A percentile compares a stretch with the other conserved stretches of the same genome.
Evolutionary conservation across 257 asterid genomes (phyloP).

Genomic region (Parsonsia alboflavescens): DNA sequence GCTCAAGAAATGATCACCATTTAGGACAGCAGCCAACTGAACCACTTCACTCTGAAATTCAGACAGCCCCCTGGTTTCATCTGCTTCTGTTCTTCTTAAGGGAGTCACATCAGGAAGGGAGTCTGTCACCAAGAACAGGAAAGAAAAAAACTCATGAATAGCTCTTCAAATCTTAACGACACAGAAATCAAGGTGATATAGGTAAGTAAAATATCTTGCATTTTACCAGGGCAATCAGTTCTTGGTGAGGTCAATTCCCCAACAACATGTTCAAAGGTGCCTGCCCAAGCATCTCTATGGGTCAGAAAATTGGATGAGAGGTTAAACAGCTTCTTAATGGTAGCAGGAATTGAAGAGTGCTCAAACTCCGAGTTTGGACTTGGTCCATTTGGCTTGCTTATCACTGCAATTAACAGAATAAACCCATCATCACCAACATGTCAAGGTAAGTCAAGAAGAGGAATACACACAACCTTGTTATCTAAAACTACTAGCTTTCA

Average conservation of each 20-base stretch:
- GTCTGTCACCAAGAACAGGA: slow-evolving; percentile 33
- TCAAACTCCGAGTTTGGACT: slow-evolving; percentile 60
- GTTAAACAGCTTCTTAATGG: slow-evolving; percentile 69
- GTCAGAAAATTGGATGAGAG: slow-evolving; percentile 66
- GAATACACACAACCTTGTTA: background rate
- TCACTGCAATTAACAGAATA: slow-evolving; percentile 37
- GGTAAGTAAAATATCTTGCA: background rate
- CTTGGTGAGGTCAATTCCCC: slow-evolving; percentile 56
- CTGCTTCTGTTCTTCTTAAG: slow-evolving; percentile 35
- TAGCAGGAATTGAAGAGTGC: slow-evolving; percentile 43
- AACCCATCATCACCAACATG: slow-evolving; percentile 1
- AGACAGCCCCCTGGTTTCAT: slow-evolving; percentile 50
- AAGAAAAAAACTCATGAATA: background rate
- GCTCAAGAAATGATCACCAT: slow-evolving; percentile 65
- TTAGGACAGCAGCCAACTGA: slow-evolving; percentile 64
- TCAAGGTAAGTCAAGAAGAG: background rate
- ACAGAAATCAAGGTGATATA: too few species aligned
- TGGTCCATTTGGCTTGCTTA: slow-evolving; percentile 64
- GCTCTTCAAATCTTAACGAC: too few species aligned
- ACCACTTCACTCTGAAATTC: slow-evolving; percentile 72
- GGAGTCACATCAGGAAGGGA: slow-evolving; percentile 53
- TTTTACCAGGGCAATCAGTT: slow-evolving; percentile 74
- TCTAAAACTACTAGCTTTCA: background rate
- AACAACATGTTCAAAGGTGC: slow-evolving; percentile 72
- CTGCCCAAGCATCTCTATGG: slow-evolving; percentile 90